These are phyloP conservation scores for Antrodiella citrinella DNA, from an alignment of 768 basidiomycete species.

Conservation along the genomic window DNA sequence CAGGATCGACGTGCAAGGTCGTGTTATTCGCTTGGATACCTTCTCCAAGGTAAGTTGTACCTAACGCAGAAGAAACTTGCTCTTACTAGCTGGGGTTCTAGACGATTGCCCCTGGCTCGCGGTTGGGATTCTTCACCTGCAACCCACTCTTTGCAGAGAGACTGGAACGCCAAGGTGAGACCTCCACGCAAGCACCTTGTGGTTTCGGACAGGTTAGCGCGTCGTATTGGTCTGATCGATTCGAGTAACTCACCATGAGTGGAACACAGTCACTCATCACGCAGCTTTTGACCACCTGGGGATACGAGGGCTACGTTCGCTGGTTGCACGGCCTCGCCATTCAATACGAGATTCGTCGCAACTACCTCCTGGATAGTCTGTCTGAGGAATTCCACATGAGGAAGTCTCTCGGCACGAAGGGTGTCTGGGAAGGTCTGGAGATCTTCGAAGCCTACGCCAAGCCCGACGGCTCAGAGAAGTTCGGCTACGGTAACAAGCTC, in stretches of 20 bases:
- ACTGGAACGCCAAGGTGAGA: conserved; percentile 62
- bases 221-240: neutral
- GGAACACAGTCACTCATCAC: conserved; percentile 50
- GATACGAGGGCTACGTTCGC: conserved; percentile 60
- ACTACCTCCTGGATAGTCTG: conserved; percentile 58
- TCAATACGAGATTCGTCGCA: conserved; percentile 51
- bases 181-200: conserved; percentile 58
- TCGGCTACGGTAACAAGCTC: conserved; percentile 25
- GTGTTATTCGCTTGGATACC: conserved; percentile 77
- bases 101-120: conserved; percentile 72
- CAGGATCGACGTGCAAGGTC: conserved; percentile 68
- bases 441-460: conserved; percentile 40
- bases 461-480: conserved; percentile 32
- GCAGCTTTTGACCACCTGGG: conserved; percentile 58
- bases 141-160: conserved; percentile 71
- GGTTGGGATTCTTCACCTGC: conserved; percentile 77
- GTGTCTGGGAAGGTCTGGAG: conserved; percentile 28
- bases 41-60: conserved; percentile 53
- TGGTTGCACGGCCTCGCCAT: conserved; percentile 63
- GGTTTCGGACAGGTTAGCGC: conserved; percentile 56
- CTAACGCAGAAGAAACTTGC: too few species aligned
- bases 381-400: conserved; percentile 53
- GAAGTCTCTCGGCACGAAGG: conserved; percentile 20
- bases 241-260: neutral
- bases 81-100: too few species aligned